Conservation (phyloP, 768 basidiomycete genomes). For the Lentinula raphanica region DNA sequence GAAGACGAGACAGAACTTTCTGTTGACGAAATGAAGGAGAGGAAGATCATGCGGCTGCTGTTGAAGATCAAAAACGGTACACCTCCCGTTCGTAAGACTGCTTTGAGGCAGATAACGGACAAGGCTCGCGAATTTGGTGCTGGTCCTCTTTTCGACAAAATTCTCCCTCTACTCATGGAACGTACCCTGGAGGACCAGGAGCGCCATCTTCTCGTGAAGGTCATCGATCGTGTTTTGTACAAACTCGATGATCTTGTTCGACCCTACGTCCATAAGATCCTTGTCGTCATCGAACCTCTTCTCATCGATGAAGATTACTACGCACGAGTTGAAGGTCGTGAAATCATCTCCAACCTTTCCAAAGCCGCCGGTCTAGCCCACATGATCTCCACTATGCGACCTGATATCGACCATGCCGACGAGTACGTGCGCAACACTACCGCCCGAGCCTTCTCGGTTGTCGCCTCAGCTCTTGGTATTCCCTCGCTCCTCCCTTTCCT, state of each 20-base stretch:
- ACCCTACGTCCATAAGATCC: constrained; percentile 98
- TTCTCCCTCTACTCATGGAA: constrained; percentile 96
- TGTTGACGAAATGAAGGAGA: constrained; percentile 98
- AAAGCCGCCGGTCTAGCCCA: constrained; percentile 99
- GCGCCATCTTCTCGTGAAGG: constrained; percentile 95
- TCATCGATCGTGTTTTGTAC: constrained; percentile 97
- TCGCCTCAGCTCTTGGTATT: constrained; percentile 96
- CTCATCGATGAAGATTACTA: constrained; percentile 98
- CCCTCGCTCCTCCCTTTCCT: constrained; percentile 97
- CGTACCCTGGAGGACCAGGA: constrained; percentile 97
- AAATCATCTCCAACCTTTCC: constrained; percentile 97
- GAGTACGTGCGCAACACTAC: constrained; percentile 99
- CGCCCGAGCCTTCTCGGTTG: constrained; percentile 97
- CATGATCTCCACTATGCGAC: constrained; percentile 99
- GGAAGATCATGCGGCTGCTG: constrained; percentile 96
- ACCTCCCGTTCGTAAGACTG: constrained; percentile 96
- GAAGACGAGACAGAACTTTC: constrained; percentile 91
- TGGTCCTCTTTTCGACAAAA: constrained; percentile 97
- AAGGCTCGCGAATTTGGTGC: constrained; percentile 98
- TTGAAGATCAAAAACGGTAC: constrained; percentile 99
- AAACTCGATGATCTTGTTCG: constrained; percentile 98
- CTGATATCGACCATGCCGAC: constrained; percentile 98
- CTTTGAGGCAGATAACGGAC: constrained; percentile 96
- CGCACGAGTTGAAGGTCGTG: constrained; percentile 94
- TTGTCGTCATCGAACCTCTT: constrained; percentile 98